Conservation (phyloP, 225 moss, liverwort and hornwort genomes). For the Climacium dendroides region DNA sequence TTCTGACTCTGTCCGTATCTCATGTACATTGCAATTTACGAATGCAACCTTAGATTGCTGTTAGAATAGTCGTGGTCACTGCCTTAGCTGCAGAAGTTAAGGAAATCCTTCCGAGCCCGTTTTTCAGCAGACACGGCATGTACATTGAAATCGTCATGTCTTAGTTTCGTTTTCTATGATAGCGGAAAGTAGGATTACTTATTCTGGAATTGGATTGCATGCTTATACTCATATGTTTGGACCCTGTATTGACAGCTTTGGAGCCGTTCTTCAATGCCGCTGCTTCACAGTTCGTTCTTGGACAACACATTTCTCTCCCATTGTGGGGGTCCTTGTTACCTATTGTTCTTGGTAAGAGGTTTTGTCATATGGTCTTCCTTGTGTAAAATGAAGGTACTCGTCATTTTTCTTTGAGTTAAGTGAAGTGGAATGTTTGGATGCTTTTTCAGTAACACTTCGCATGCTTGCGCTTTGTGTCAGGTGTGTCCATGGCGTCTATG, state of each 20-base stretch:
- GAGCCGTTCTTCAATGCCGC: constrained; percentile 96
- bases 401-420: not conserved
- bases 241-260: constrained; percentile 28
- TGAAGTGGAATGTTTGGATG: not conserved
- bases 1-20: not conserved
- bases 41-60: not conserved
- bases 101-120: not conserved
- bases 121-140: not conserved
- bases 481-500: constrained; percentile 90
- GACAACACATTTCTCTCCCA: constrained; percentile 59
- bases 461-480: constrained; percentile 1
- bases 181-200: not conserved
- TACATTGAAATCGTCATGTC: not conserved
- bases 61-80: not conserved
- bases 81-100: not conserved
- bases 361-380: not conserved
- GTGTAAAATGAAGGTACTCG: not conserved
- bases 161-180: not conserved
- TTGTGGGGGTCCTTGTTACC: constrained; percentile 75
- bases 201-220: not conserved
- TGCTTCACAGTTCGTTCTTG: constrained; percentile 88
- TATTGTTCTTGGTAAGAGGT: constrained; percentile 51
- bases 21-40: not conserved
- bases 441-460: not conserved
- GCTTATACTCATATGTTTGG: not conserved